Percentiles rank a stretch among this genome's conserved stretches.
phyloP scores from a whole-genome alignment of 2,329 filamentous ascomycete genomes.

The Eutypa lata region DNA sequence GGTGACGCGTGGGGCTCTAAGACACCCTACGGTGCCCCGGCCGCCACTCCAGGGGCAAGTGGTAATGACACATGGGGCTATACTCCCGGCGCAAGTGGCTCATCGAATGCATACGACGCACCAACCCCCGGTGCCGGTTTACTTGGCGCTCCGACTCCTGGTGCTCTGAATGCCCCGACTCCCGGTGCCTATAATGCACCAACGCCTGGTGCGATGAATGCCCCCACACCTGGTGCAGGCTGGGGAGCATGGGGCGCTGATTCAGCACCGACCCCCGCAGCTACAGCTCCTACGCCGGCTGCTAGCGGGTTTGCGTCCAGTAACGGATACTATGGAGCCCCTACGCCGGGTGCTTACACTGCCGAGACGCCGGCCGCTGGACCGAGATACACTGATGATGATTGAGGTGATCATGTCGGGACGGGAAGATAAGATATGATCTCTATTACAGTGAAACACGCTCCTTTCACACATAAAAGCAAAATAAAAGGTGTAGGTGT shows the following conservation, averaged over 20 bases:
- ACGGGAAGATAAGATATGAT: constrained; percentile 9
- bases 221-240: constrained; percentile 66
- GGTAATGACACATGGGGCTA: constrained; percentile 60
- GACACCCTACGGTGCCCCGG: constrained; percentile 68
- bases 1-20: constrained; percentile 69
- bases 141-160: constrained; percentile 57
- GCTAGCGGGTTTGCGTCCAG: constrained; percentile 52
- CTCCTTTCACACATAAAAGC: no score
- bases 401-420: constrained; percentile 12
- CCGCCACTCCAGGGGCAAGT: constrained; percentile 56
- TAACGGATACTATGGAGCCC: constrained; percentile 44
- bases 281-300: constrained; percentile 66
- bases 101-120: constrained; percentile 60
- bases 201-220: constrained; percentile 58
- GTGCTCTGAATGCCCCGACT: constrained; percentile 65
- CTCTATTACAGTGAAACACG: constrained; percentile 1
- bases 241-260: constrained; percentile 60
- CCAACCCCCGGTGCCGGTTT: constrained; percentile 61
- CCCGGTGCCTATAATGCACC: constrained; percentile 66
- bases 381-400: constrained; percentile 29
- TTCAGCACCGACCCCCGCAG: constrained; percentile 64
- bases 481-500: no score
- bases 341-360: constrained; percentile 28
- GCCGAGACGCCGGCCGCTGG: constrained; percentile 30
- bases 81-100: constrained; percentile 46